Conservation (phyloP, 768 basidiomycete species). For the Lactifluus subvellereus region DNA sequence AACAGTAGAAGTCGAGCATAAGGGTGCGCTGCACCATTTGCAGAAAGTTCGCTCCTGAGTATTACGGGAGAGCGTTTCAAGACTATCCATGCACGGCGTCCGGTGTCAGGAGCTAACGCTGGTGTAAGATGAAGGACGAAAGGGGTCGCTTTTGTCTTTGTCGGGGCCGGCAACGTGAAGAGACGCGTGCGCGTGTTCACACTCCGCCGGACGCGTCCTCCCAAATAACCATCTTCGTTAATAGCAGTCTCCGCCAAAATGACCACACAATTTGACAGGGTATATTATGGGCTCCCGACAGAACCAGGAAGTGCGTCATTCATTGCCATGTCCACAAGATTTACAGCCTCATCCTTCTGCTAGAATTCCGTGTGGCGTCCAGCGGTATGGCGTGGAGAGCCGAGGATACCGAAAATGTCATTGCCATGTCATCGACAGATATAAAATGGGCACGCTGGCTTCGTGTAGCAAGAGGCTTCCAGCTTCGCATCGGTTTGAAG, state of each 20-base stretch:
- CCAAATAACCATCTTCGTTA: not conserved
- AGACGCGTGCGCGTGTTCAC: slow-evolving; percentile 20
- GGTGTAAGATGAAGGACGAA: not conserved
- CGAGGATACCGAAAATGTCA: slow-evolving; percentile 55
- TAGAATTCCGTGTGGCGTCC: slow-evolving; percentile 81
- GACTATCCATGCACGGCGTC: slow-evolving; percentile 41
- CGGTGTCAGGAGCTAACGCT: not conserved
- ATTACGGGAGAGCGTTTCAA: slow-evolving; percentile 52
- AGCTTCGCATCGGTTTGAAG: slow-evolving; percentile 78
- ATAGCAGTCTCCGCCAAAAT: slow-evolving; percentile 33
- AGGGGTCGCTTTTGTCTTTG: no score
- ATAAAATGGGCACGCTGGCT: slow-evolving; percentile 91
- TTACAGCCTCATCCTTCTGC: slow-evolving; percentile 3
- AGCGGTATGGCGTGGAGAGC: slow-evolving; percentile 96
- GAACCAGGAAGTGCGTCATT: slow-evolving; percentile 75
- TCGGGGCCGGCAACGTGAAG: not conserved
- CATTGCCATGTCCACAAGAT: not conserved
- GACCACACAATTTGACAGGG: slow-evolving; percentile 80
- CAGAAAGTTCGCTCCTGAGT: slow-evolving; percentile 68
- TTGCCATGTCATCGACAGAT: slow-evolving; percentile 59
- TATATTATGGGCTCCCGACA: slow-evolving; percentile 67
- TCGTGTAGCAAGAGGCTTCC: slow-evolving; percentile 87
- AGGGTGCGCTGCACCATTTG: slow-evolving; percentile 59
- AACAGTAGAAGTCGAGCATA: slow-evolving; percentile 14
- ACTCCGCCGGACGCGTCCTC: slow-evolving; percentile 23